phyloP scores from a whole-genome alignment of 192 early-diverging fungal genomes.

The Glomus cerebriforme region DNA sequence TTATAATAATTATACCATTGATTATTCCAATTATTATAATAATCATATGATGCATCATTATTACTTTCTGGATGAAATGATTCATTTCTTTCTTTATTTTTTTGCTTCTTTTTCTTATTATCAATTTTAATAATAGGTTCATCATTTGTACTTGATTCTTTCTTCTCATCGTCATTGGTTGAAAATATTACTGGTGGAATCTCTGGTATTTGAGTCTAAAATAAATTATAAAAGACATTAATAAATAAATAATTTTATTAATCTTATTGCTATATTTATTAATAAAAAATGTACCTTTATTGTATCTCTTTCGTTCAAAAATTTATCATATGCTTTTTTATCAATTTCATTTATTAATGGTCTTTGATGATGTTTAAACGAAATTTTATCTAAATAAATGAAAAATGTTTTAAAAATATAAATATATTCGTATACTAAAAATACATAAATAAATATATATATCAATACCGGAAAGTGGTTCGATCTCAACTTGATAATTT shows the following conservation, averaged over 20 bases:
- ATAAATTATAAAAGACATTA: too few relatives aligned
- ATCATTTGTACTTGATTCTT: neutral
- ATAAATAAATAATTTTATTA: neutral
- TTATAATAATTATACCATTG: neutral
- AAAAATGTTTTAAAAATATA: neutral
- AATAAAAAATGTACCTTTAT: slow-evolving; percentile 1
- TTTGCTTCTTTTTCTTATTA: neutral
- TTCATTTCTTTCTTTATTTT: neutral
- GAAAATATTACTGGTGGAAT: neutral
- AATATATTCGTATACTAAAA: neutral
- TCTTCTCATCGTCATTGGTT: neutral
- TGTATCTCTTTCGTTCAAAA: slow-evolving; percentile 16
- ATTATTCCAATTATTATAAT: slow-evolving; percentile 3
- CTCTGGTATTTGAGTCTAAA: neutral
- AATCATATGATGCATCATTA: neutral
- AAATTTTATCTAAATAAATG: slow-evolving; percentile 13
- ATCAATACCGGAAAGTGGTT: slow-evolving; percentile 10
- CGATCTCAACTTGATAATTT: slow-evolving; percentile 22
- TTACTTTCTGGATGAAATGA: neutral
- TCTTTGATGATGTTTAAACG: slow-evolving; percentile 29
- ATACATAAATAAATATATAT: neutral
- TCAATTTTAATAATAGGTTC: neutral
- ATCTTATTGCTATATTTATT: neutral
- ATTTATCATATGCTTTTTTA: slow-evolving; percentile 20
- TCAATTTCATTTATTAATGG: slow-evolving; percentile 8